Evolutionary conservation across 768 basidiomycete genomes (phyloP).

Genomic region (Serpula lacrymans): DNA sequence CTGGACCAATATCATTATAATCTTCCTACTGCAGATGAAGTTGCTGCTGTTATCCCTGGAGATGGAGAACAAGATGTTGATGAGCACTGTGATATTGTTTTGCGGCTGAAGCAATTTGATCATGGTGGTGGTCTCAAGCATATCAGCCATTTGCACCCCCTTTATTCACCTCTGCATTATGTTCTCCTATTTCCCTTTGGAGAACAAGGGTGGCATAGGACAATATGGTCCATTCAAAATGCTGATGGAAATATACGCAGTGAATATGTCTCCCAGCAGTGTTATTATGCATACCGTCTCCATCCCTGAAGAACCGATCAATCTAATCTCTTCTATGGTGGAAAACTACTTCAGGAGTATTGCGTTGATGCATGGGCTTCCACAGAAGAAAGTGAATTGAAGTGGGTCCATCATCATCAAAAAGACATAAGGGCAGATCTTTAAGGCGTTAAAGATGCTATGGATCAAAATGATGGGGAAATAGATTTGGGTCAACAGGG

Average conservation of each 20-base stretch:
- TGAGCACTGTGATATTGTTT: conserved; percentile 31
- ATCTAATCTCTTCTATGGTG: conserved; percentile 29
- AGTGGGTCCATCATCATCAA: conserved; percentile 34
- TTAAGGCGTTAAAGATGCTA: conserved; percentile 32
- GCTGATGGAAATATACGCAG: not conserved
- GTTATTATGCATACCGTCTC: conserved; percentile 31
- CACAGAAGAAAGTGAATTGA: conserved; percentile 37
- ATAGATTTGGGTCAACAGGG: conserved; percentile 31
- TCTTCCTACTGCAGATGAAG: conserved; percentile 38
- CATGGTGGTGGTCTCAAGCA: conserved; percentile 21
- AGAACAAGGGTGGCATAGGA: conserved; percentile 36
- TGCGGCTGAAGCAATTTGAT: conserved; percentile 10
- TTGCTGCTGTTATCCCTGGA: conserved; percentile 40
- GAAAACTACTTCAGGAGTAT: conserved; percentile 42
- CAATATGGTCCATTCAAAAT: conserved; percentile 10
- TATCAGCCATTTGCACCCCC: conserved; percentile 32
- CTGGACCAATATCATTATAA: conserved; percentile 39
- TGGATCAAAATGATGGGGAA: conserved; percentile 16
- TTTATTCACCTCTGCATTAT: conserved; percentile 40
- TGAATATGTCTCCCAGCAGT: conserved; percentile 24
- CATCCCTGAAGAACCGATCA: conserved; percentile 22
- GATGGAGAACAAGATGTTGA: conserved; percentile 13
- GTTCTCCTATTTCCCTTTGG: conserved; percentile 41
- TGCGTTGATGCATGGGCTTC: conserved; percentile 44
- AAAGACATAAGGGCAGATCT: conserved; percentile 28